Evolutionary conservation across 2,329 filamentous ascomycete genomes (phyloP).

Genomic region (Cladophialophora exuberans): DNA sequence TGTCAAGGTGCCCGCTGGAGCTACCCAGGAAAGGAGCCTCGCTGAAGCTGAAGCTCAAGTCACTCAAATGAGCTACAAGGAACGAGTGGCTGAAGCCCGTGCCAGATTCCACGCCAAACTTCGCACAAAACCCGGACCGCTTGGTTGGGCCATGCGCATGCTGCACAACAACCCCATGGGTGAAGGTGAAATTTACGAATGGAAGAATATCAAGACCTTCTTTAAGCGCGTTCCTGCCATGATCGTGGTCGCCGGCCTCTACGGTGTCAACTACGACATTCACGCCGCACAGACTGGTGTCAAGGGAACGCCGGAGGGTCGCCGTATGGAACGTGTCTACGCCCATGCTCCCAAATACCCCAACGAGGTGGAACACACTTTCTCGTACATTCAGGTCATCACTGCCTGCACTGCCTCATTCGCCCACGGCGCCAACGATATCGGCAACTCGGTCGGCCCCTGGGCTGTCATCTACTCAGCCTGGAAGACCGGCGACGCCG

Average conservation of each 20-base stretch:
- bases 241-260: constrained; percentile 65
- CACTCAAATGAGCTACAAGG: constrained; percentile 61
- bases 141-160: constrained; percentile 82
- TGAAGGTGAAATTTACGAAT: constrained; percentile 73
- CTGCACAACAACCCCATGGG: constrained; percentile 75
- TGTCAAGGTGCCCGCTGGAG: constrained; percentile 12
- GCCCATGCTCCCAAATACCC: constrained; percentile 65
- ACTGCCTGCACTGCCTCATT: constrained; percentile 57
- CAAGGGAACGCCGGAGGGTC: constrained; percentile 71
- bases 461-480: constrained; percentile 72
- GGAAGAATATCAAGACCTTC: constrained; percentile 67
- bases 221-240: constrained; percentile 70
- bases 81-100: constrained; percentile 61
- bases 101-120: constrained; percentile 66
- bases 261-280: constrained; percentile 81
- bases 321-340: constrained; percentile 72
- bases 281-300: constrained; percentile 75
- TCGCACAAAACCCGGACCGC: constrained; percentile 63
- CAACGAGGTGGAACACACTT: constrained; percentile 69
- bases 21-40: constrained; percentile 2
- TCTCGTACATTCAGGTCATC: constrained; percentile 58
- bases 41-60: constrained; percentile 14
- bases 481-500: constrained; percentile 66
- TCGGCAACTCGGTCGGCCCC: constrained; percentile 70
- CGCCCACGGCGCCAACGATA: constrained; percentile 74